phyloP scores from a whole-genome alignment of 1,284 basidiomycete genomes.

The Ganoderma lingzhi region DNA sequence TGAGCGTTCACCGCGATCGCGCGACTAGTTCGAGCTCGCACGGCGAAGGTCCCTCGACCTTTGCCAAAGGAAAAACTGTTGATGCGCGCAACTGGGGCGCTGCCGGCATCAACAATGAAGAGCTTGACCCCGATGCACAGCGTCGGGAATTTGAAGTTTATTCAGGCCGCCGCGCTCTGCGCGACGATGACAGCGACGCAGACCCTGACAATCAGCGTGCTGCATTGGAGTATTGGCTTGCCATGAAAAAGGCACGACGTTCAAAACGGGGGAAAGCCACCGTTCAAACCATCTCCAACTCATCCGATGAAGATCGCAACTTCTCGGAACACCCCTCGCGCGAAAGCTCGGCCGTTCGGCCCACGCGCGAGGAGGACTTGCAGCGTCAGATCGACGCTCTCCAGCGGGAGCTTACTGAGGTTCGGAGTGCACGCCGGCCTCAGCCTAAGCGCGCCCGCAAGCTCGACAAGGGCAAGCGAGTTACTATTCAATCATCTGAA shows the following conservation, averaged over 20 bases:
- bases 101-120: constrained; percentile 4
- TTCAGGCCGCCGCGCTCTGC: neutral
- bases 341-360: neutral
- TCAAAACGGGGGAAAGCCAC: neutral
- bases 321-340: too few relatives aligned
- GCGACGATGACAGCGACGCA: neutral
- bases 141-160: constrained; percentile 6
- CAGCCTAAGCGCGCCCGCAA: neutral
- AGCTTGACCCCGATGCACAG: constrained; percentile 21
- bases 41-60: constrained; percentile 24
- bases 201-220: constrained; percentile 11
- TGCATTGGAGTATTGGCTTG: constrained; percentile 3
- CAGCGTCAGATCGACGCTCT: neutral
- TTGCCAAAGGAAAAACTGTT: constrained; percentile 26
- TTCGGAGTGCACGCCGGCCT: neutral
- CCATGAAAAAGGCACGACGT: neutral
- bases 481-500: neutral
- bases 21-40: constrained; percentile 7
- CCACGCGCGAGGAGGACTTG: neutral
- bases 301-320: too few relatives aligned
- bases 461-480: neutral
- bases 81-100: constrained; percentile 27
- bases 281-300: too few relatives aligned
- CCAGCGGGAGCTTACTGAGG: neutral
- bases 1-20: too few relatives aligned